Base-by-base conservation (phyloP, 345 rosid genomes). In the Ailanthus altissimus region DNA sequence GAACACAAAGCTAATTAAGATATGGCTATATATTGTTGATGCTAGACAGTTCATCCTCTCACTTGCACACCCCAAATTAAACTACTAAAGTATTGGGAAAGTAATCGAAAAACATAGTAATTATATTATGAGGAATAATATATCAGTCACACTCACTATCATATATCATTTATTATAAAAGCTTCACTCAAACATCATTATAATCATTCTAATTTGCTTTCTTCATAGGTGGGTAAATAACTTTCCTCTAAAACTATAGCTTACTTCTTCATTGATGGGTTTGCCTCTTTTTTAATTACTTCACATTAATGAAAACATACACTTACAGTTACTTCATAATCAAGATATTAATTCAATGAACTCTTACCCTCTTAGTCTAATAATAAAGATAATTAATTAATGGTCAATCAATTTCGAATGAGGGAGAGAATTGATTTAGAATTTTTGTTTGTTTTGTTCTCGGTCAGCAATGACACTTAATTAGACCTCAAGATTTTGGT, bases 41-140 rank as follows among this genome's bases (percentile, higher is more conserved):
- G 84, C 58, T 78, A 76, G 86, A 78, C 79, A 76, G 79, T 76
- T 84, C 82, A 79, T 75, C 21, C 13, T 23, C 57, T 49, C 59
- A 69, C 58, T 49, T 50, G 60, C 43, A 50, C 12, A 40, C 63
- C 43, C 46, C 63, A 54, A 71, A 32, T 32, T 32, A 3, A 32
- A 3, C 38, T 32, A 32, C 3, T 36, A 18, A 49, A n/a, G 13
- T 32, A 51, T 51, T 28, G 21, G 21, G 8, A 53, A 67, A 32
- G 38, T 32, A 32, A 32, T 32, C 2, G 38, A 32, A 32, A 32
- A 32, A 32, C 38, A 32, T 32, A 32, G 38, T 32, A 32, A 32
- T n/a, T n/a, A n/a, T 32, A 32, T 32, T 32, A 1, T 32, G 38
- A 32, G 1, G 38, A 32, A 32, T 3, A 3, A 32, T 1, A 32